Evolutionary conservation across 1,284 basidiomycete genomes (phyloP), one percentile per base, ranked within the genome.

Genomic region (Cryptococcus neoformans): DNA sequence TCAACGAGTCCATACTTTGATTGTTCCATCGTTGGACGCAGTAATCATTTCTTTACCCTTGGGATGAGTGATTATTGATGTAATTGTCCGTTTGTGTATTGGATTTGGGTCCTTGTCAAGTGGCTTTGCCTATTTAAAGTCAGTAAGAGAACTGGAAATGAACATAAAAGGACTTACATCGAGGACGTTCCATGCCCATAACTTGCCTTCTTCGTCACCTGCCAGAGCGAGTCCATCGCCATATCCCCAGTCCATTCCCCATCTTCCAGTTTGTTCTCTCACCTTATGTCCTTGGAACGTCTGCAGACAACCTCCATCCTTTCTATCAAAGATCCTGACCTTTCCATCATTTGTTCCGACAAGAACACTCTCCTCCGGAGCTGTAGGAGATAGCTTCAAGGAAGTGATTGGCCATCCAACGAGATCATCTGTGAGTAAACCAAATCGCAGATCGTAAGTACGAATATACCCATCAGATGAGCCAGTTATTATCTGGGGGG

Each of bases 111-210:
- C 85, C 21, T 83, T 84, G 55, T 82, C 79, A 17, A 91, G 68
- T 17, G 84, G 79, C 54, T 84, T 85, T 6, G 84, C 87, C 89
- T 61, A 21, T n/a, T 38, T 90, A 3, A 65, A 52, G 38, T 62
- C 42, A 45, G 54, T 21, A 50, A 17, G 34, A 37, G 37, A 28
- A 28, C 4, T 40, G 12, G 46, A 45, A 12, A 10, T 14, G 12
- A 17, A 37, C 34, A 17, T 8, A 38, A 10, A 46, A 21, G 9
- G 1, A 12, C 87, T 69, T 75, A 92, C 91, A 73, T 92, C 88
- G 35, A 96, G 83, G 54, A 97, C 79, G 69, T 95, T 92, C 94
- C 95, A 99, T 41, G 84, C 85, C 87, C 90, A 93, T 5, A 99
- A 79, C 57, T 78, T 78, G 0, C 96, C 96, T 4, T 87, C 83